Evolutionary conservation across 495 filamentous ascomycete genomes (phyloP), one percentile per base, ranked within the genome.

Genomic region (Penicillium samsonianum): DNA sequence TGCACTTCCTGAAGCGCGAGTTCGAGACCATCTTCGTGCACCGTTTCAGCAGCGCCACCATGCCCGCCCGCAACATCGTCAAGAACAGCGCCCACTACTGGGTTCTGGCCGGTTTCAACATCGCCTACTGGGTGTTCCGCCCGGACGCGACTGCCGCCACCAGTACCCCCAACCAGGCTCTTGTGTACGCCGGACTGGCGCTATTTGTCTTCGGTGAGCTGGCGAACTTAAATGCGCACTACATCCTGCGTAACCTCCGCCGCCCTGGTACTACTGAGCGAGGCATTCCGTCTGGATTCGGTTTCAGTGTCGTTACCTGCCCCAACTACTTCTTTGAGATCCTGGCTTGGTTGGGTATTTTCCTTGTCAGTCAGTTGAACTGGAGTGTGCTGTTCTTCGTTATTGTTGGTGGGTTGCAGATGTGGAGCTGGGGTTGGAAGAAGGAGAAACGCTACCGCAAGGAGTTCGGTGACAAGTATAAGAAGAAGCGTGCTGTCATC

Each of bases 291-390:
- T 75, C 77, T 38, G 93, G 93, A 19, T 84, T 91, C 54, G 91
- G 91, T n/a, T 97, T 96, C 75, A 78, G 74, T 65, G 64, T 83
- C 38, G 94, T 98, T 40, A 98, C 94, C 12, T 95, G 91, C 80
- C 94, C 94, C 22, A 98, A 98, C 79, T 98, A 98, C 75, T 82
- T 92, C 75, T 98, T 96, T 66, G 94, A 98, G 80, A 80, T 87
- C 12, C 61, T 94, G 37, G 82, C 90, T 1, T 98, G 94, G 94
- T 50, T 88, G 17, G 91, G 90, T 42, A 78, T 98, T 16, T 78
- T 75, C 69, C 73, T 92, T 44, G 68, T 95, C 22, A 89, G 87
- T 59, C 84, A 81, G 50, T 81, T 90, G 72, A 95, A 87, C 73
- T 87, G 82, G 78, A 84, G 85, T 53, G 86, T 90, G 1, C 71